Percentiles rank a stretch among this genome's conserved stretches.
phyloP scores from a whole-genome alignment of 2,329 filamentous ascomycete genomes.

The Aciculosporium take region DNA sequence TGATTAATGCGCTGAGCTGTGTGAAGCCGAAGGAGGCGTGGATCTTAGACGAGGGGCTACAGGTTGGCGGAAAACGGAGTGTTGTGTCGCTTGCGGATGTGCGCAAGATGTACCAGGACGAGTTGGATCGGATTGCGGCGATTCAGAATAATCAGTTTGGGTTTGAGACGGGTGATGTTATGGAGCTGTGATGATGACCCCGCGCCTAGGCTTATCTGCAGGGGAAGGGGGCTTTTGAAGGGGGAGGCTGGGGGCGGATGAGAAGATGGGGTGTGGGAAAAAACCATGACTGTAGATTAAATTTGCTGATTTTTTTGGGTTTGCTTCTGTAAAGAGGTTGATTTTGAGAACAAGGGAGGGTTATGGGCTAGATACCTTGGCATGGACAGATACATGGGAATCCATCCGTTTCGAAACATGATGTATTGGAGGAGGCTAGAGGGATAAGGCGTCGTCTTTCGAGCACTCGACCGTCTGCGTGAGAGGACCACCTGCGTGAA shows the following conservation, averaged over 20 bases:
- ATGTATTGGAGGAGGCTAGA: too few species aligned
- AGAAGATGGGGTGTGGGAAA: neutral
- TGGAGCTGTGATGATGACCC: constrained; percentile 28
- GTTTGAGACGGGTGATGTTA: constrained; percentile 43
- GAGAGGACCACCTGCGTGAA: too few species aligned
- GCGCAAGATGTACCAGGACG: constrained; percentile 74
- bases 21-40: constrained; percentile 71
- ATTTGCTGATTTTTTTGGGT: neutral
- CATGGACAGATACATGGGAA: neutral
- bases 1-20: constrained; percentile 86
- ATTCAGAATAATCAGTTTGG: constrained; percentile 85
- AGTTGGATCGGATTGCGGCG: constrained; percentile 75
- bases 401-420: too few species aligned
- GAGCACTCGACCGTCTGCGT: too few species aligned
- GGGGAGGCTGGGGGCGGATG: neutral
- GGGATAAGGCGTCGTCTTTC: too few species aligned
- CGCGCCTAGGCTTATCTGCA: too few species aligned
- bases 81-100: constrained; percentile 79
- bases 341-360: too few species aligned
- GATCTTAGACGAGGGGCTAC: constrained; percentile 38
- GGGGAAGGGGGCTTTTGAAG: too few species aligned
- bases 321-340: neutral
- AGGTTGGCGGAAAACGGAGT: constrained; percentile 43
- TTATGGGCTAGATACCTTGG: constrained; percentile 18
- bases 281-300: neutral